phyloP scores from a whole-genome alignment of 1,139 yeast species.

The Insectozyma bohioensis region DNA sequence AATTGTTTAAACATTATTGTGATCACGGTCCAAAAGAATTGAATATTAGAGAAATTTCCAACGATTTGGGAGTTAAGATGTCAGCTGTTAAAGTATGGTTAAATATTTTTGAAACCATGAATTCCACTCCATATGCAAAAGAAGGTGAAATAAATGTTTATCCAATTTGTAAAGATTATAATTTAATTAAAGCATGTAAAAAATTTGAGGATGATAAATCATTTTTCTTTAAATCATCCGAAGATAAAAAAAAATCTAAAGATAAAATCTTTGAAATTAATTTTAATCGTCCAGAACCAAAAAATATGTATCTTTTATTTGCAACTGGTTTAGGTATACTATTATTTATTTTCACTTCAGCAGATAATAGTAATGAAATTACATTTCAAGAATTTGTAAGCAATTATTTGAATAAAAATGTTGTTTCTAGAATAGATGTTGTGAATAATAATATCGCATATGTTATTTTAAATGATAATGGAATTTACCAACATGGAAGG shows the following conservation, averaged over 20 bases:
- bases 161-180: constrained; percentile 34
- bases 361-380: constrained; percentile 31
- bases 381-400: constrained; percentile 48
- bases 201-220: background rate
- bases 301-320: constrained; percentile 27
- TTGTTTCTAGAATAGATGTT: constrained; percentile 37
- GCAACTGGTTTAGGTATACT: constrained; percentile 24
- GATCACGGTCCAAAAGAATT: no score
- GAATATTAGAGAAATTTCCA: constrained; percentile 14
- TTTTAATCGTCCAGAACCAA: constrained; percentile 22
- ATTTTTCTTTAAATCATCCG: constrained; percentile 6
- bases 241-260: constrained; percentile 11
- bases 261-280: constrained; percentile 20
- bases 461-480: constrained; percentile 41
- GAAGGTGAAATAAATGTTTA: constrained; percentile 23
- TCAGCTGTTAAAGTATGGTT: constrained; percentile 32
- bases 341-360: constrained; percentile 15
- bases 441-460: constrained; percentile 40
- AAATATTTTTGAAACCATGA: constrained; percentile 28
- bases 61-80: constrained; percentile 17
- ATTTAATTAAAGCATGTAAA: constrained; percentile 9
- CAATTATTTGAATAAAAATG: constrained; percentile 38
- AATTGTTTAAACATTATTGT: no score
- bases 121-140: constrained; percentile 30
- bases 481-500: constrained; percentile 26